Conservation (phyloP, 306 rosid species). For the Fragaria nilgerrensis region DNA sequence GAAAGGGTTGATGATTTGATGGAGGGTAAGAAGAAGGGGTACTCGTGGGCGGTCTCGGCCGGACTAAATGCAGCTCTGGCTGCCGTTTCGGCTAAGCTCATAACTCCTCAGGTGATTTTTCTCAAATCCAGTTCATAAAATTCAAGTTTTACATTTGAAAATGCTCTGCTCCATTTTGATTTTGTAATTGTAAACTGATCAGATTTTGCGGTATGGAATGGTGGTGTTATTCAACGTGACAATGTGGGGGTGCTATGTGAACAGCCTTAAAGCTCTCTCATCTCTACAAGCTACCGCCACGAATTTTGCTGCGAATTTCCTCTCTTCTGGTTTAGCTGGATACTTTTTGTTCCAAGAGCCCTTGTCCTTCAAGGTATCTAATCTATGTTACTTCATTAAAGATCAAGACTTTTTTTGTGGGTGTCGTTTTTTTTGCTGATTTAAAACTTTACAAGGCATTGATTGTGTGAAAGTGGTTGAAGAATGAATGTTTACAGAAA, state of each 20-base stretch:
- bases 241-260: slow-evolving; percentile 89
- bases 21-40: slow-evolving; percentile 36
- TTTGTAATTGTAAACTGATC: slow-evolving; percentile 7
- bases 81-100: slow-evolving; percentile 58
- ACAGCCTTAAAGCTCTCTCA: slow-evolving; percentile 79
- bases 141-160: not conserved
- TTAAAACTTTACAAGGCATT: not conserved
- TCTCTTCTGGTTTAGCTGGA: slow-evolving; percentile 81
- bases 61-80: slow-evolving; percentile 60
- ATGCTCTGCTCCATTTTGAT: not conserved
- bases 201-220: slow-evolving; percentile 55
- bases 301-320: slow-evolving; percentile 84
- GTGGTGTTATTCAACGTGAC: slow-evolving; percentile 62
- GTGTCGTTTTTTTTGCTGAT: not conserved
- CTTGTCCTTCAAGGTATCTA: slow-evolving; percentile 60
- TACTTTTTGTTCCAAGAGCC: slow-evolving; percentile 65
- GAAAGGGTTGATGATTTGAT: slow-evolving; percentile 9
- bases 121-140: not conserved
- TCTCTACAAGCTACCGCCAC: slow-evolving; percentile 91
- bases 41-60: slow-evolving; percentile 56
- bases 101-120: slow-evolving; percentile 39
- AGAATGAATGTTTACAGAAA: too few relatives aligned
- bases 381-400: not conserved
- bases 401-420: not conserved
- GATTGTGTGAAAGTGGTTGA: too few relatives aligned